Percentiles rank a stretch among this genome's conserved stretches.
phyloP scores from a whole-genome alignment of 495 filamentous ascomycete genomes.

The Neurospora sp. region DNA sequence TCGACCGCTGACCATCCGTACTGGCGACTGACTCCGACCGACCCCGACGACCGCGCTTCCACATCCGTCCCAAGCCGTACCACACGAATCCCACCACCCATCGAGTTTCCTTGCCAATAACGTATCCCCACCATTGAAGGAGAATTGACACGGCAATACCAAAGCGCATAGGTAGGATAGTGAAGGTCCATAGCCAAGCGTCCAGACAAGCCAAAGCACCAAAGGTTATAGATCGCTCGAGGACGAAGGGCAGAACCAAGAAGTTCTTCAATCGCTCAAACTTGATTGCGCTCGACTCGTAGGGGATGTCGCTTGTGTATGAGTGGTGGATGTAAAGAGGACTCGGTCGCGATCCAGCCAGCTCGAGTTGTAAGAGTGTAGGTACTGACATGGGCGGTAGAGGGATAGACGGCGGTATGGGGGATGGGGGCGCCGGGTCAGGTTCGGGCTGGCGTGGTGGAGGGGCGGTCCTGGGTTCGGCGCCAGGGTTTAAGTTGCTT shows the following conservation, averaged over 20 bases:
- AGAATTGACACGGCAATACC: slow-evolving; percentile 71
- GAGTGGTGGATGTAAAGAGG: slow-evolving; percentile 82
- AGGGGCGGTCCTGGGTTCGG: slow-evolving; percentile 5
- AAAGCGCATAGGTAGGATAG: slow-evolving; percentile 86
- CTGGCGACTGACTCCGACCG: slow-evolving; percentile 25
- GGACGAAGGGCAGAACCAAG: slow-evolving; percentile 63
- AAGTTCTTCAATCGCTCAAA: slow-evolving; percentile 91
- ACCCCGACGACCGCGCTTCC: slow-evolving; percentile 48
- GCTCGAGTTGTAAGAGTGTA: slow-evolving; percentile 79
- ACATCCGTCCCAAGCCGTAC: slow-evolving; percentile 65
- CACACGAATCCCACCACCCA: slow-evolving; percentile 66
- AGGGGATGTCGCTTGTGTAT: slow-evolving; percentile 62
- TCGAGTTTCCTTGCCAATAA: slow-evolving; percentile 52
- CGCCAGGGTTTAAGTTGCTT: slow-evolving; percentile 5
- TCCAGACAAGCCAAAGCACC: slow-evolving; percentile 85
- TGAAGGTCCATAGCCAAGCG: slow-evolving; percentile 96
- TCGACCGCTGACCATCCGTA: slow-evolving; percentile 19
- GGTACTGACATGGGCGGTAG: slow-evolving; percentile 79
- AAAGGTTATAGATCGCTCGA: slow-evolving; percentile 84
- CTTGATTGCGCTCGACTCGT: slow-evolving; percentile 94
- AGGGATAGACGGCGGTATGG: slow-evolving; percentile 60
- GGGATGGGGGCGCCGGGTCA: slow-evolving; percentile 44
- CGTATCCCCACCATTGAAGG: slow-evolving; percentile 58
- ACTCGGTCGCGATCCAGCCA: slow-evolving; percentile 71
- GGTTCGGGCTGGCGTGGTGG: slow-evolving; percentile 8